Base-by-base conservation (phyloP, 1,284 basidiomycete genomes). In the Malassezia dermatis region DNA sequence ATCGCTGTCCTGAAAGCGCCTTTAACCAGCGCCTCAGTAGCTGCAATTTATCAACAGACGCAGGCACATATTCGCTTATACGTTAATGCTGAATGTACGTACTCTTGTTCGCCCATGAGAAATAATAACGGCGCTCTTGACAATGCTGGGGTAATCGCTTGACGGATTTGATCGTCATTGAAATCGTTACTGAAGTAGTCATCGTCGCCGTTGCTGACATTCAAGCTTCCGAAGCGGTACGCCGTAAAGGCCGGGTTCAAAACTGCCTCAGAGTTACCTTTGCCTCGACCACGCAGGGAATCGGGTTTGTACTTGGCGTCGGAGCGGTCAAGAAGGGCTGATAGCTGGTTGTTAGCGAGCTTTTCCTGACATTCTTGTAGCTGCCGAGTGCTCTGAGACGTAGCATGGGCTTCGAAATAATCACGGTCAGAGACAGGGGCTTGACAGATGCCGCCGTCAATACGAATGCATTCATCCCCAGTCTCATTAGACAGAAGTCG, bases 351-450 rank as follows among this genome's bases (percentile, higher is more conserved):
- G 0, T 37, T 21, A 2, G 24, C 21, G 1, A 65, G 47, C 3
- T 60, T 53, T 15, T 52, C 11, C 5, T 52, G 60, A 8, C 63
- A 60, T 1, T 53, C 28, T 13, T 48, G 23, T 2, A 62, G 52
- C 48, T 31, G 45, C 24, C 47, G 12, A 8, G 19, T 26, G 2
- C 41, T n/a, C 11, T 48, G 17, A 60, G 47, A 32, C n/a, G 34
- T 40, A 19, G 23, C 19, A 26, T 34, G n/a, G 8, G 43, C 11
- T 37, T 65, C 61, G 40, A 60, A 73, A 27, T 53, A 59, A 42
- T 71, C 68, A 8, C 64, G 46, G 56, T 73, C 70, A 11, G 66
- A 69, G 3, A 67, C 66, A 10, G 70, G 70, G 1, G 69, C 70
- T 34, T 73, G 70, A 21, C 71, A 45, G 7, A 73, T 62, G n/a